These are phyloP conservation scores for Aspergillus wentii DNA, from an alignment of 495 filamentous ascomycete genomes.

Conservation along the genomic window DNA sequence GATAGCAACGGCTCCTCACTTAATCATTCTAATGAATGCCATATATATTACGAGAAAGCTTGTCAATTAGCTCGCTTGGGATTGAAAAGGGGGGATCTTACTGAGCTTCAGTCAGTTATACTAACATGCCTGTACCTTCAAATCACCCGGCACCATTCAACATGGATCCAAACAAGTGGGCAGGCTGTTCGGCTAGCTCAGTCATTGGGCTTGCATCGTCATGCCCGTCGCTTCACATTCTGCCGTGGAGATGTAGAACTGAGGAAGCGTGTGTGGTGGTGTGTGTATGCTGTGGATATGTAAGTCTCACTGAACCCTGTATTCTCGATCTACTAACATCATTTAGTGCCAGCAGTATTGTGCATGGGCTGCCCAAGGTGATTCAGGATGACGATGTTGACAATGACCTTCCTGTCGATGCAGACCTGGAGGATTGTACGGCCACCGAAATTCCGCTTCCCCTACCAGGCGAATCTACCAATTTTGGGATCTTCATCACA, in stretches of 20 bases:
- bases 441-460: not conserved
- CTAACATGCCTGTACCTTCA: constrained; percentile 3
- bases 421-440: not conserved
- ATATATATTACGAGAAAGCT: no score
- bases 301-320: constrained; percentile 3
- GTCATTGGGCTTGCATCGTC: constrained; percentile 11
- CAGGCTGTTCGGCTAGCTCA: constrained; percentile 7
- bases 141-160: constrained; percentile 3
- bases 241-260: constrained; percentile 7
- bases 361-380: not conserved
- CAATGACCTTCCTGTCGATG: constrained; percentile 1
- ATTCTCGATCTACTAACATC: not conserved
- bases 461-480: not conserved
- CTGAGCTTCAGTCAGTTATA: constrained; percentile 5
- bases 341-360: not conserved
- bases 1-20: no score
- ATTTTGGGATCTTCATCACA: not conserved
- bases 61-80: no score
- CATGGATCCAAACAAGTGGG: constrained; percentile 3
- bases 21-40: no score
- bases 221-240: constrained; percentile 11
- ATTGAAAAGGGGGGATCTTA: constrained; percentile 4
- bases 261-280: constrained; percentile 14
- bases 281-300: constrained; percentile 9
- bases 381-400: not conserved